Base-by-base conservation (phyloP, 164 flowering plant genomes). In the Warburgia ugandensis region DNA sequence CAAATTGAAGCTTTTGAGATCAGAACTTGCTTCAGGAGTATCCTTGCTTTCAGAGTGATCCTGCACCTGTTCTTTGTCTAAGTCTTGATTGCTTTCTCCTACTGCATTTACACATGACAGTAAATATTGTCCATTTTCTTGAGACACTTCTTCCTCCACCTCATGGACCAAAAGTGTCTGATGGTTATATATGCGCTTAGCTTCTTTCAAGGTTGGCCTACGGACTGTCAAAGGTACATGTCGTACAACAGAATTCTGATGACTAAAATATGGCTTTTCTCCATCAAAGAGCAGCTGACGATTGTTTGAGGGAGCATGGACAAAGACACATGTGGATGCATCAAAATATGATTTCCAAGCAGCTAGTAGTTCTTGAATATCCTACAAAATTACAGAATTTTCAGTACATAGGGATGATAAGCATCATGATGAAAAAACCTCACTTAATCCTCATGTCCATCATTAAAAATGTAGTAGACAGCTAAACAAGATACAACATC, bases 141-240 rank as follows among this genome's bases (percentile, higher is more conserved):
- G 51, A 30, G 35, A 36, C 52, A 36, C 71, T 36, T 60, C 63
- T 44, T 70, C 77, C 54, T 74, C 71, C 8, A 56, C 63, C 73
- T 76, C 95, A 58, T 68, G 59, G 29, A 61, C 36, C 61, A 88
- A 58, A 63, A 69, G 72, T 9, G 81, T 77, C 59, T 86, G 48
- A 37, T 72, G 74, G 41, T 66, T 62, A 68, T 84, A 82, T 29
- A 92, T 48, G 42, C 89, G 70, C 38, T 51, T 68, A 14, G 89
- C 84, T 77, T 92, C 99, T 69, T 86, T 88, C 0, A 80, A 72
- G 29, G 99, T 88, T 49, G 98, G 98, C 56, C 96, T 77, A 36
- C 88, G 72, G 38, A 92, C 86, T 56, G 71, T 76, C 46, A 88
- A 62, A 1, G 98, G 95, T 43, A 92, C 65, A 59, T 68, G 72